A percentile compares a stretch with the other conserved stretches of the same genome.
phyloP scores from a whole-genome alignment of 192 early-diverging fungal species.

The Jimgerdemannia lactiflua region DNA sequence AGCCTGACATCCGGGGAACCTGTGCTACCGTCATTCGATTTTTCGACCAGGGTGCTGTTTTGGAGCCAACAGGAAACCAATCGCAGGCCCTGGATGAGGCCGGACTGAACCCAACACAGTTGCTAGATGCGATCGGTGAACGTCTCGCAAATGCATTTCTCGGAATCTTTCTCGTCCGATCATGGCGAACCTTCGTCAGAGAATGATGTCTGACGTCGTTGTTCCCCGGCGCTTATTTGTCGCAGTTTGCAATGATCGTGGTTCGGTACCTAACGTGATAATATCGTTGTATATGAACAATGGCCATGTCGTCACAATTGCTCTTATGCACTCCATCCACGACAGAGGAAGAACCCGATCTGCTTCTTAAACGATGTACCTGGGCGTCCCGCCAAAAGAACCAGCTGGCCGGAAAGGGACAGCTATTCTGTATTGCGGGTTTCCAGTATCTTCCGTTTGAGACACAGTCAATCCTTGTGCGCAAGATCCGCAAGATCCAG shows the following conservation, averaged over 20 bases:
- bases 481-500: constrained; percentile 7
- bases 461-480: constrained; percentile 17
- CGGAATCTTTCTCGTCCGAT: not conserved
- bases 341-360: constrained; percentile 15
- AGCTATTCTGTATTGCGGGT: constrained; percentile 17
- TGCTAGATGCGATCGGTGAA: not conserved
- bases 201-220: constrained; percentile 13
- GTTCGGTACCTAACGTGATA: constrained; percentile 14
- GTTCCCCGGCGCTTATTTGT: constrained; percentile 15
- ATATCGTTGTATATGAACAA: constrained; percentile 17
- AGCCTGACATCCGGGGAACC: not conserved
- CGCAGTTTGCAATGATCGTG: constrained; percentile 16
- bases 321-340: constrained; percentile 16
- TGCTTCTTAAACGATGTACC: constrained; percentile 17
- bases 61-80: not conserved
- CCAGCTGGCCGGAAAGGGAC: not conserved
- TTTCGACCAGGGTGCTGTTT: not conserved
- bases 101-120: not conserved
- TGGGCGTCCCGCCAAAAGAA: not conserved
- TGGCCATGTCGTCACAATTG: constrained; percentile 10
- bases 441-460: constrained; percentile 16
- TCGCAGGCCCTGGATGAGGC: not conserved
- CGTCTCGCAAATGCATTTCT: not conserved
- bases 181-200: not conserved
- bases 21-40: not conserved